Base-by-base conservation (phyloP, 441 rosid genomes). In the Eutrema salsugineum region DNA sequence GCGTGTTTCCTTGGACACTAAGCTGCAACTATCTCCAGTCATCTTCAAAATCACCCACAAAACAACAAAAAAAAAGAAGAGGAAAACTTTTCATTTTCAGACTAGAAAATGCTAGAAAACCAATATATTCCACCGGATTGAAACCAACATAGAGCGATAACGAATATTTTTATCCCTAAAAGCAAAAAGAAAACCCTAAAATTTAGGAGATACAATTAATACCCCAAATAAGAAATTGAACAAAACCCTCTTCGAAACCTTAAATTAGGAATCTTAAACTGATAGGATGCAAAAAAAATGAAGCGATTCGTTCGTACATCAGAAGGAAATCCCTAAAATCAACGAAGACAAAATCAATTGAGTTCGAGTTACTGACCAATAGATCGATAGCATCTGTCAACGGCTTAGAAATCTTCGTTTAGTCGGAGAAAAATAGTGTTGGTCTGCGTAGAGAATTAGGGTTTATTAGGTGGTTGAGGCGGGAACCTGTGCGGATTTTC, bases 1-100 rank as follows among this genome's bases (percentile, higher is more conserved):
- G 35, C 89, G 86, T 12, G 46, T 39, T 43, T 62, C 59, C 33
- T 68, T 60, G 32, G 60, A 62, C 61, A 43, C 82, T 48, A 67
- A 73, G 8, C 63, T 79, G 70, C 77, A 77, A 54, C 77, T 82
- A 42, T 85, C 87, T 67, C 84, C 89, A 73, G 78, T 79, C 94
- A 89, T 85, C 66, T 42, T 74, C 1, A 51, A 57, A 58, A 42
- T 33, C 51, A 76, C 28, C 63, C 17, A 53, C 36, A 56, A 30
- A 24, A 0, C 27, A 67, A 55, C 9, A 22, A 17, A 47, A 22
- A 22, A 3, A 22, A 15, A 32, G 9, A 47, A 30, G 7, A 44
- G 11, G 7, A 47, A 63, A 42, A 51, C 47, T 16, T n/a, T 32
- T 28, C 54, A 57, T 15, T 33, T 33, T 5, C 49, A 36, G 11